These are phyloP conservation scores for Schizosaccharomyces osmophilus DNA, from an alignment of 805 yeast species.

Conservation along the genomic window DNA sequence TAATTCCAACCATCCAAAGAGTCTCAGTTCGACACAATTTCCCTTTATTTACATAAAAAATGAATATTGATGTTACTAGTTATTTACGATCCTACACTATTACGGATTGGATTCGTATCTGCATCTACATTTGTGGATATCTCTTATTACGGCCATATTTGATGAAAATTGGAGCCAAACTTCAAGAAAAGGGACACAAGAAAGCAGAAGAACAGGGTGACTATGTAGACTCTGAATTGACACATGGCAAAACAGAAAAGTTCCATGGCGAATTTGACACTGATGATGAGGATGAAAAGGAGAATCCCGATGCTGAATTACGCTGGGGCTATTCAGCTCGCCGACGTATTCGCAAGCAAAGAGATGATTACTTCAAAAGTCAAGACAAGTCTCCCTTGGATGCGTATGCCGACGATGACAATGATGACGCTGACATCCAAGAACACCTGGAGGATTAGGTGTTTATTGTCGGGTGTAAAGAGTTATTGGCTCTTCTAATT, in stretches of 20 bases:
- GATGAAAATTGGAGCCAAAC: slow-evolving; percentile 11
- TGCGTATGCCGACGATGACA: background rate
- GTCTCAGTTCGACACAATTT: background rate
- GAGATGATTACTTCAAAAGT: background rate
- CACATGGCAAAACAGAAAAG: background rate
- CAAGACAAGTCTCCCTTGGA: background rate
- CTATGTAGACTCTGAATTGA: background rate
- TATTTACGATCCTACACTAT: background rate
- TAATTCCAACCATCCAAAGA: no score
- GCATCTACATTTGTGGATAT: slow-evolving; percentile 12
- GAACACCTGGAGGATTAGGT: background rate
- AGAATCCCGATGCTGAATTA: background rate
- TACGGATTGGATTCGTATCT: slow-evolving; percentile 12
- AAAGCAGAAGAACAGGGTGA: background rate
- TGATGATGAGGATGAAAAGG: slow-evolving; percentile 1
- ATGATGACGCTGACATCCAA: background rate
- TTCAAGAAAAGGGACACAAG: slow-evolving; percentile 10
- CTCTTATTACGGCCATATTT: slow-evolving; percentile 13
- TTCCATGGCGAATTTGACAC: background rate
- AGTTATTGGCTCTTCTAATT: no score
- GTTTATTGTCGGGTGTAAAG: no score
- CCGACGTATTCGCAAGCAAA: background rate
- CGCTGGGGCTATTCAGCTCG: slow-evolving; percentile 1
- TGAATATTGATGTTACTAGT: background rate
- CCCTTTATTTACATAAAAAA: background rate